Percentiles rank a stretch among this genome's conserved stretches.
These are phyloP conservation scores for Annulohypoxylon maeteangense DNA, from an alignment of 495 filamentous ascomycete species.

Conservation along the genomic window DNA sequence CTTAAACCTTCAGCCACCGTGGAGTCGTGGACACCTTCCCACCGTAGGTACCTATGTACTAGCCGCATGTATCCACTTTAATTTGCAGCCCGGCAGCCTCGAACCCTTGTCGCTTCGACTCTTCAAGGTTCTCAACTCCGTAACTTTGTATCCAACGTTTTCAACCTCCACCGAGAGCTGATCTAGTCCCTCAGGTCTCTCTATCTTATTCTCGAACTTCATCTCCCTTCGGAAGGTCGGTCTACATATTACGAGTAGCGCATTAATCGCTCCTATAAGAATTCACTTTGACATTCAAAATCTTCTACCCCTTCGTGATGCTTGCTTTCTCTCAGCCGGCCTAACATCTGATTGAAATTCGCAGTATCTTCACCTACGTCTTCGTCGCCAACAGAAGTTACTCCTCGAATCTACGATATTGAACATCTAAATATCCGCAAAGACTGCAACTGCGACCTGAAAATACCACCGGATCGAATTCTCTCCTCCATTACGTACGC, in stretches of 20 bases:
- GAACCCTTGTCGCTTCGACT: neutral
- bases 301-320: neutral
- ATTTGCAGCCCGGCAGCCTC: neutral
- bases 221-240: neutral
- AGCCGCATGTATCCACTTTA: neutral
- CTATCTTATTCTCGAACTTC: neutral
- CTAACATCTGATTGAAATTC: neutral
- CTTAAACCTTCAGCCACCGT: neutral
- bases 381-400: neutral
- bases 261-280: neutral
- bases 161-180: conserved; percentile 9
- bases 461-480: neutral
- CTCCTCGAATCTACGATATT: neutral
- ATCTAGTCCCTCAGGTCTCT: neutral
- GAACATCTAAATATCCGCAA: neutral
- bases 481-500: neutral
- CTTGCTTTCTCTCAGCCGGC: neutral
- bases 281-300: neutral
- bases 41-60: neutral
- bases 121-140: neutral
- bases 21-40: too few species aligned
- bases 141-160: neutral
- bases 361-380: neutral
- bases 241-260: neutral
- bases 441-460: neutral